These are phyloP conservation scores for Mycosphaerella sp. DNA, from an alignment of 2,329 filamentous ascomycete genomes.

Conservation along the genomic window DNA sequence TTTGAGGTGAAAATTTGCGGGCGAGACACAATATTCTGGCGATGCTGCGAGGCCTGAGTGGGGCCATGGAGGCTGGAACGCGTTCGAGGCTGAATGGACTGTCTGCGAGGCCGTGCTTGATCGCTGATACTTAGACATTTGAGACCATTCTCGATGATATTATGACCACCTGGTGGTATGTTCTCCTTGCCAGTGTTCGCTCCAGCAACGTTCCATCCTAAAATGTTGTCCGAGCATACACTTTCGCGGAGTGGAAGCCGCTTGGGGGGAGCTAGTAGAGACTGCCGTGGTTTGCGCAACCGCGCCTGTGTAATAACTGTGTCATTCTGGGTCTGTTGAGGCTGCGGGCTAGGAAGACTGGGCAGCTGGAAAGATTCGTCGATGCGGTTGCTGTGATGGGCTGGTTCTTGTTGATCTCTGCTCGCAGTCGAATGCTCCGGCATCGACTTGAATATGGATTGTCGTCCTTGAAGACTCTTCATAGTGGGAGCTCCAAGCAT, in stretches of 20 bases:
- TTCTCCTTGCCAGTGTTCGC: conserved; percentile 57
- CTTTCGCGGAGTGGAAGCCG: conserved; percentile 46
- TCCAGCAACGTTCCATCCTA: conserved; percentile 42
- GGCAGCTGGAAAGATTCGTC: not conserved
- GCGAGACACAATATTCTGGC: conserved; percentile 18
- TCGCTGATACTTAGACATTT: not conserved
- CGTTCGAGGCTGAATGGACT: not conserved
- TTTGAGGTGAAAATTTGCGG: not conserved
- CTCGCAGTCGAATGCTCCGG: not conserved
- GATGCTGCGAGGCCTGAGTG: conserved; percentile 24
- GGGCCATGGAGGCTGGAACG: conserved; percentile 13
- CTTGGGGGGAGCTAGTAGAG: conserved; percentile 44
- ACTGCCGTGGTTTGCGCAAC: conserved; percentile 35
- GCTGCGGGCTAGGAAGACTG: not conserved
- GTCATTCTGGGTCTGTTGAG: not conserved
- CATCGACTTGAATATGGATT: not conserved
- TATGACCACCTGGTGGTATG: conserved; percentile 46
- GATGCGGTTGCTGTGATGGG: not conserved
- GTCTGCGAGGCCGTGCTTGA: not conserved
- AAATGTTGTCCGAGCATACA: conserved; percentile 7
- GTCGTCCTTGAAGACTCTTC: not conserved
- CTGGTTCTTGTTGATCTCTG: not conserved
- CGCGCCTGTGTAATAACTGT: conserved; percentile 1
- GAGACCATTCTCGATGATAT: conserved; percentile 4
- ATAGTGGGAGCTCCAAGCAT: not conserved